Percentiles rank a stretch among this genome's conserved stretches.
Conservation (phyloP, 2,329 filamentous ascomycete species). For the Cercospora zeina region DNA sequence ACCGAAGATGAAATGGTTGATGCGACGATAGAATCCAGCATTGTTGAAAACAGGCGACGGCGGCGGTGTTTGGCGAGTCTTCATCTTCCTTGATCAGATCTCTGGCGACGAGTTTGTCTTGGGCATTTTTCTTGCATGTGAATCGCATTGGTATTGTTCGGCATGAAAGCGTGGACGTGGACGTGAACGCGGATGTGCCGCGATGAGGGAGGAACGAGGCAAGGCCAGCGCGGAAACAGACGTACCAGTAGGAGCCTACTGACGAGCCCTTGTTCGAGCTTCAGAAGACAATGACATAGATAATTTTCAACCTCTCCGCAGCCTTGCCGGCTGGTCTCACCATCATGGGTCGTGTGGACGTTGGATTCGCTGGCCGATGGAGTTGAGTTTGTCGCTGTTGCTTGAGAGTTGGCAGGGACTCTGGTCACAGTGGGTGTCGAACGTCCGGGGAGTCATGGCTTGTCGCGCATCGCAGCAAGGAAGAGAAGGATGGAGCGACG, state of each 20-base stretch:
- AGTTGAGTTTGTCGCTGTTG: background rate
- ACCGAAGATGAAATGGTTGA: conserved; percentile 13
- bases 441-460: background rate
- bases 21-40: conserved; percentile 12
- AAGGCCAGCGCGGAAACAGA: background rate
- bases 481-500: background rate
- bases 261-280: conserved; percentile 9
- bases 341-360: conserved; percentile 3
- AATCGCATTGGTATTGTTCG: background rate
- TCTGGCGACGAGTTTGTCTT: conserved; percentile 4
- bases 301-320: conserved; percentile 4
- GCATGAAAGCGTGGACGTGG: background rate
- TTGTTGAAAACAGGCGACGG: conserved; percentile 2
- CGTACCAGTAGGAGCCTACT: conserved; percentile 6
- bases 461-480: background rate
- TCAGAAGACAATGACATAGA: conserved; percentile 4
- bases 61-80: conserved; percentile 10
- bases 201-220: background rate
- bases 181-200: too few relatives aligned
- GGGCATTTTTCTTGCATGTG: conserved; percentile 6
- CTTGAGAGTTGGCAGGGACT: background rate
- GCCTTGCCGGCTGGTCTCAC: background rate
- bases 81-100: conserved; percentile 7
- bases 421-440: background rate
- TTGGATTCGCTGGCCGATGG: background rate